Evolutionary conservation across 2,329 filamentous ascomycete genomes (phyloP), one percentile per base, ranked within the genome.

Genomic region (Leptographium radiaticola): DNA sequence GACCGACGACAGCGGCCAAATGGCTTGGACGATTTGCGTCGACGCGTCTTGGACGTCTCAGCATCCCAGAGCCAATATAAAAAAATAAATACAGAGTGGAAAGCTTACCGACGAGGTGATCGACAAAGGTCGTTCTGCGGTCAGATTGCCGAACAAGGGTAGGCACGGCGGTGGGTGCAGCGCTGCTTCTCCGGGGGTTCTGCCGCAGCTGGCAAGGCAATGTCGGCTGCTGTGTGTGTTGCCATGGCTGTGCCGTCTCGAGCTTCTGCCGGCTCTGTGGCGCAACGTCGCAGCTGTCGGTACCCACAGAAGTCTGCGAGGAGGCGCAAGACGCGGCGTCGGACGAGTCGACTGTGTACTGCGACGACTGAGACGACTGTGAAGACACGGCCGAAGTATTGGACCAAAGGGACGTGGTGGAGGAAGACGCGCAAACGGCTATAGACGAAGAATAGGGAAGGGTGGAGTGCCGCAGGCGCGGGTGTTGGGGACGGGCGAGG

Each of bases 11-110:
- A 91, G 77, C 47, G 93, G 90, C 93, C 93, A 98, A 64, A 98
- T 95, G 53, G 87, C 87, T 74, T 96, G 89, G 50, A 98, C 90
- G 68, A 97, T 95, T 70, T 95, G 89, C 53, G 93, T 93, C 52
- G 93, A 93, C 62, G 91, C 95, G 81, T 96, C 91, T 96, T 77
- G 53, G 31, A 36, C 7, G 18, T 44, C 40, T 51, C 39, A 51
- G 36, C 31, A 44, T 20, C n/a, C 12, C 6, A 11, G 11, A 44
- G 3, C 18, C 13, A 13, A 25, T 5, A 25, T 25, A 10, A 44
- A 50, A 18, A 25, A 33, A 6, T 13, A 5, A 34, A 8, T 6
- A 52, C 20, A 4, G 12, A 31, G 39, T 1, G 25, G 25, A 43
- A 1, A 52, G 34, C 91, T 88, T 89, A 96, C 91, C 91, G 75